These are phyloP conservation scores for Venturia oleaginea DNA, from an alignment of 2,329 filamentous ascomycete genomes.

Conservation along the genomic window DNA sequence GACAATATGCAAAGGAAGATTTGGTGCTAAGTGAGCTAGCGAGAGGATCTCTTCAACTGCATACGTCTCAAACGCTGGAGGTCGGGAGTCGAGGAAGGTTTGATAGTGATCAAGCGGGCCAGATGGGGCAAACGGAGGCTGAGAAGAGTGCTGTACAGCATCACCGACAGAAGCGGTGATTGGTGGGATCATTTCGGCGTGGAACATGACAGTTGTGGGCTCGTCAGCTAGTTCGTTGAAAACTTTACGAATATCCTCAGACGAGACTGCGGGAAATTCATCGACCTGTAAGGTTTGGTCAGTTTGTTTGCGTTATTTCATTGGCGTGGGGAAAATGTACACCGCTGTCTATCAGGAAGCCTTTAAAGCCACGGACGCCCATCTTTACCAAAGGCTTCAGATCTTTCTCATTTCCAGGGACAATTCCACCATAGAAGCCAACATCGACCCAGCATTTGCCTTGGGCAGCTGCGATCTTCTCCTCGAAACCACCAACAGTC, in stretches of 20 bases:
- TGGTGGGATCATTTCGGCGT: constrained; percentile 96
- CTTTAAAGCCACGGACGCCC: constrained; percentile 93
- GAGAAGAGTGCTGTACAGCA: constrained; percentile 56
- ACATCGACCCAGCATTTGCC: constrained; percentile 97
- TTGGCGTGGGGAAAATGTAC: constrained; percentile 45
- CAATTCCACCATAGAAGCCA: constrained; percentile 93
- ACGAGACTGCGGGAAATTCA: constrained; percentile 87
- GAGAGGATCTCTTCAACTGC: constrained; percentile 81
- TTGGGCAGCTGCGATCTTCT: constrained; percentile 74
- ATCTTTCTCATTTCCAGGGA: constrained; percentile 78
- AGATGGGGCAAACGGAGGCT: constrained; percentile 57
- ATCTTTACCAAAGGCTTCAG: constrained; percentile 71
- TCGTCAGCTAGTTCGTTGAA: constrained; percentile 72
- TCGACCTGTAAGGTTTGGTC: constrained; percentile 56
- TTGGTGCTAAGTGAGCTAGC: constrained; percentile 68
- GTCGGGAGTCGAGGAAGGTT: constrained; percentile 86
- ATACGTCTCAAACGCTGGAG: constrained; percentile 81
- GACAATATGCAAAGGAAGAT: constrained; percentile 83
- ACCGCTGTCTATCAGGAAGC: constrained; percentile 92
- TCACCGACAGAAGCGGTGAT: constrained; percentile 72
- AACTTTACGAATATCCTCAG: constrained; percentile 66
- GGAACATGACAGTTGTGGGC: constrained; percentile 94
- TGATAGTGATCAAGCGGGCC: constrained; percentile 70
- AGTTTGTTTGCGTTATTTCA: constrained; percentile 6
- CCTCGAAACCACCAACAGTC: constrained; percentile 68